Evolutionary conservation across 2,329 filamentous ascomycete genomes (phyloP).

Genomic region (Penicillium polonicum): DNA sequence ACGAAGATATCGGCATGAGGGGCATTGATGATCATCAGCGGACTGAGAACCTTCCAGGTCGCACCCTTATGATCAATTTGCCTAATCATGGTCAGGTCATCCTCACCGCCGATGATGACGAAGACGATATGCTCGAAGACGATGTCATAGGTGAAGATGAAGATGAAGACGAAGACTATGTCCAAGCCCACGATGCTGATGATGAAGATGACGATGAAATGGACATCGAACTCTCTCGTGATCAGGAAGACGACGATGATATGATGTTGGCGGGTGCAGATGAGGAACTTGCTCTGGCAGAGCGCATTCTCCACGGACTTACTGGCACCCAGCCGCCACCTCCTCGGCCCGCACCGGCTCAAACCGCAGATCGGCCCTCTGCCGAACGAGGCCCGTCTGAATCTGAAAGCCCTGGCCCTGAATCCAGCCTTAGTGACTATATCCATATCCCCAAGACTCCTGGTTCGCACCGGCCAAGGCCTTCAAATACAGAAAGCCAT

Average conservation of each 20-base stretch:
- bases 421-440: constrained; percentile 25
- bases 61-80: constrained; percentile 42
- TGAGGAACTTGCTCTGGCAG: constrained; percentile 70
- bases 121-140: constrained; percentile 38
- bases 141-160: constrained; percentile 28
- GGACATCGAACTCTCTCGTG: constrained; percentile 32
- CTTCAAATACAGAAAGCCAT: constrained; percentile 63
- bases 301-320: constrained; percentile 76
- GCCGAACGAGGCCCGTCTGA: constrained; percentile 18
- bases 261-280: constrained; percentile 58
- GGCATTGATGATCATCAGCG: constrained; percentile 79
- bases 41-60: constrained; percentile 51
- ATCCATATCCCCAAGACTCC: constrained; percentile 81
- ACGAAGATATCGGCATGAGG: constrained; percentile 72
- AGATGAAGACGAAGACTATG: constrained; percentile 48
- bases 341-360: constrained; percentile 44
- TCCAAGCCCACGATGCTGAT: constrained; percentile 51
- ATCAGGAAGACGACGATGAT: constrained; percentile 52
- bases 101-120: constrained; percentile 51
- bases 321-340: constrained; percentile 65
- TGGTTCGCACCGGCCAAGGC: constrained; percentile 41
- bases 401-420: constrained; percentile 16
- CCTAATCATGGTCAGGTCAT: constrained; percentile 44
- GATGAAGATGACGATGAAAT: constrained; percentile 47
- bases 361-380: constrained; percentile 31